These are phyloP conservation scores for Hygrophila difformis DNA, from an alignment of 257 asterid genomes.

Conservation along the genomic window DNA sequence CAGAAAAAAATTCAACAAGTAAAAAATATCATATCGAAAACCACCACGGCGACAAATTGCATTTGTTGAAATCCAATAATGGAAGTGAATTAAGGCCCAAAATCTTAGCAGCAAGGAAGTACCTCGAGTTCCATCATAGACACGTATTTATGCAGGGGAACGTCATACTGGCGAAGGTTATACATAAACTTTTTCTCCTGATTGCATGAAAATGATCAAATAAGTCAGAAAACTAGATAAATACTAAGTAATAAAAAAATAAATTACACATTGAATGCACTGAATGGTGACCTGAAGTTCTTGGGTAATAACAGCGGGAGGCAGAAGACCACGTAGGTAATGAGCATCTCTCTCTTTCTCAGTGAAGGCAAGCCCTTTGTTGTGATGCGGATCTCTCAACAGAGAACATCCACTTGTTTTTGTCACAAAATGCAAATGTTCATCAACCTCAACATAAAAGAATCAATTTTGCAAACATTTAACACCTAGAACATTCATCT, in stretches of 20 bases:
- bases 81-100: no score
- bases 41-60: no score
- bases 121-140: slow-evolving; percentile 57
- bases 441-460: background rate
- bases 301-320: slow-evolving; percentile 29
- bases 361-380: slow-evolving; percentile 45
- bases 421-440: background rate
- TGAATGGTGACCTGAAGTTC: slow-evolving; percentile 37
- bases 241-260: background rate
- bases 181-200: slow-evolving; percentile 51
- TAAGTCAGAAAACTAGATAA: background rate
- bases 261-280: background rate
- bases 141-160: slow-evolving; percentile 47
- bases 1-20: no score
- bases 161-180: slow-evolving; percentile 31
- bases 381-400: slow-evolving; percentile 47
- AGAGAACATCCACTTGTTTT: slow-evolving; percentile 34
- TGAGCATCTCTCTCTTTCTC: slow-evolving; percentile 48
- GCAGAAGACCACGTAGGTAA: slow-evolving; percentile 47
- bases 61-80: no score
- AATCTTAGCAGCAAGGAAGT: no score
- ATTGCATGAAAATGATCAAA: background rate
- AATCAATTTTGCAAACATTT: background rate
- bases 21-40: no score
- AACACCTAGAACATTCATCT: no score